Base-by-base conservation (phyloP, 1,139 yeast genomes). In the Sugiyamaella pinicola region DNA sequence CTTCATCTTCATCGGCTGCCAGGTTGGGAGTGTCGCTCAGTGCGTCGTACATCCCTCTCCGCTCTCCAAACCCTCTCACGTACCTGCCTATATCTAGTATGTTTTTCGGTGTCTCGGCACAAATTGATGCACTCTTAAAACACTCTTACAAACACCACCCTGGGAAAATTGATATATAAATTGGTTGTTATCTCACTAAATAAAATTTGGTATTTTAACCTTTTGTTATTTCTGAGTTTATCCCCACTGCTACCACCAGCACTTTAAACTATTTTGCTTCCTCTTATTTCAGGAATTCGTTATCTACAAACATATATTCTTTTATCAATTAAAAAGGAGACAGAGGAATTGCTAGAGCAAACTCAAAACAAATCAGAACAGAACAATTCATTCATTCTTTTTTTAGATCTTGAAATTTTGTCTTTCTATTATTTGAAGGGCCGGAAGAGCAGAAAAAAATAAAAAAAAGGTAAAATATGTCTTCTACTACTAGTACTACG, bases 81-180 rank as follows among this genome's bases (percentile, higher is more conserved):
- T 26, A 26, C 31, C 31, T 38, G 42, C 18, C 42, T 38, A 6
- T 19, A 38, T 19, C 29, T 2, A 22, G 42, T n/a, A 38, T 22
- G 42, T 26, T 22, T 22, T 22, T 38, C 42, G 42, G 42, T 38
- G 42, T 38, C 42, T 38, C 42, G 42, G 42, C 42, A 19, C 42
- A 26, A 38, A 38, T 21, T 29, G 21, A 26, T 12, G 31, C 31
- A 26, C 31, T 9, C 9, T 26, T 26, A 26, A 26, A 10, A n/a
- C 31, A 26, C 31, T n/a, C 12, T 26, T 26, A 26, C 31, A 10
- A 4, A 7, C 8, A 9, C 31, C 31, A 26, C 12, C 8, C 9
- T n/a, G 31, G 3, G 8, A 31, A 31, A 31, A 31, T 17, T 31
- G 9, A 13, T 40, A 40, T 40, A 40, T 40, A 40, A 40, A 40